phyloP scores from a whole-genome alignment of 345 rosid species.

The Melaleuca quinquenervia region DNA sequence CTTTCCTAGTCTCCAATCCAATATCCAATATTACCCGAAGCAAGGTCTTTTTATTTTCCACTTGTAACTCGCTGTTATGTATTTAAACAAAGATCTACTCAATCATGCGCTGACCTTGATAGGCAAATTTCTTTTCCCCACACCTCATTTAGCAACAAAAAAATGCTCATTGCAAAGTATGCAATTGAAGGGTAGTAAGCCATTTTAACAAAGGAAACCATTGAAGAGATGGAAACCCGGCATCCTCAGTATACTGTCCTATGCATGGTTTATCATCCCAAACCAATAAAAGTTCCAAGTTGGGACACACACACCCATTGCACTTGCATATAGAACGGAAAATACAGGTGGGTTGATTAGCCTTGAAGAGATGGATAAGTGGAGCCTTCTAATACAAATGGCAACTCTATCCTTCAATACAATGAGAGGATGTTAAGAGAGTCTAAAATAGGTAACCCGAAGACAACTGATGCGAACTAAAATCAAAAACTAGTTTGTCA shows the following conservation, averaged over 20 bases:
- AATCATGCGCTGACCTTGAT: neutral
- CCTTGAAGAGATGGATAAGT: neutral
- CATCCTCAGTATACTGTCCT: neutral
- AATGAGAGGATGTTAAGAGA: neutral
- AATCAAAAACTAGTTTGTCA: neutral
- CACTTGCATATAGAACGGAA: neutral
- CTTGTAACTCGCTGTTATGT: neutral
- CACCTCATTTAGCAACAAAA: neutral
- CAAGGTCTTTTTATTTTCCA: neutral
- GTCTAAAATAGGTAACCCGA: neutral
- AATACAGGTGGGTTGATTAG: neutral
- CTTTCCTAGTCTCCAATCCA: neutral
- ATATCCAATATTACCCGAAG: neutral
- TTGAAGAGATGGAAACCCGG: neutral
- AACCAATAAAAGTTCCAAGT: neutral
- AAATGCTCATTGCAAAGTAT: neutral
- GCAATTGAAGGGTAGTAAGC: neutral
- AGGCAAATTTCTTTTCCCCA: neutral
- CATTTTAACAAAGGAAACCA: neutral
- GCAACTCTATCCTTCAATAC: neutral
- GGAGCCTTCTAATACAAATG: neutral
- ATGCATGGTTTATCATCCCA: neutral
- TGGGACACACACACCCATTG: neutral
- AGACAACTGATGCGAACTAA: neutral
- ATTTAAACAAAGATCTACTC: neutral